phyloP scores from a whole-genome alignment of 2,329 filamentous ascomycete species.

The Graphilbum fragrans region DNA sequence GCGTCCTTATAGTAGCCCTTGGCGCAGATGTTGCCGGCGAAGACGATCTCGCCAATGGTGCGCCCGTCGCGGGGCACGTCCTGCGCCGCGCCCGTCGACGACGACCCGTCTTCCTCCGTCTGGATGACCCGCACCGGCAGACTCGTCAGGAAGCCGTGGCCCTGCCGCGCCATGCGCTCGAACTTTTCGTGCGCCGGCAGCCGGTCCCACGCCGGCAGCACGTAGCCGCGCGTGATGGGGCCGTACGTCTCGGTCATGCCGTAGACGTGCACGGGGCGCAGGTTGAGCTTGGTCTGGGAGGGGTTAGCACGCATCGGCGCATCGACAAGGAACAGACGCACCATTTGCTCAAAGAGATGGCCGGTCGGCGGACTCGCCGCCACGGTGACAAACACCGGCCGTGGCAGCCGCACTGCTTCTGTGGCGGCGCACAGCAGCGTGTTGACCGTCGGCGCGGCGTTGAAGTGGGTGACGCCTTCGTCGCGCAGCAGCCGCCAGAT shows the following conservation, averaged over 20 bases:
- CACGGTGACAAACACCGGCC: conserved; percentile 75
- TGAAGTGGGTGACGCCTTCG: conserved; percentile 86
- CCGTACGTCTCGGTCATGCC: conserved; percentile 85
- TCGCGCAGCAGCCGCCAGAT: conserved; percentile 85
- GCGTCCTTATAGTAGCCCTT: conserved; percentile 87
- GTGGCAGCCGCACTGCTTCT: conserved; percentile 57
- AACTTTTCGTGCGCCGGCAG: conserved; percentile 69
- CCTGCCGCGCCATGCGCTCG: conserved; percentile 82
- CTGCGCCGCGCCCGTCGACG: conserved; percentile 13
- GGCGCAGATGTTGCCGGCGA: conserved; percentile 81
- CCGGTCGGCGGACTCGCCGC: conserved; percentile 84
- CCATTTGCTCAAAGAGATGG: conserved; percentile 91
- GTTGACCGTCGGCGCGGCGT: conserved; percentile 91
- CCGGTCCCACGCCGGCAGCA: conserved; percentile 71
- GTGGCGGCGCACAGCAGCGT: conserved; percentile 75
- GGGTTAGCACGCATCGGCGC: not conserved
- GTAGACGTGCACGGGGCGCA: conserved; percentile 88
- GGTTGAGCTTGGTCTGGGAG: conserved; percentile 46
- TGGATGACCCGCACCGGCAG: conserved; percentile 75
- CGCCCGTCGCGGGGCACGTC: conserved; percentile 35
- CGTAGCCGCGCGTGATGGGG: conserved; percentile 88
- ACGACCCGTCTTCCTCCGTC: conserved; percentile 45
- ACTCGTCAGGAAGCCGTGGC: conserved; percentile 78
- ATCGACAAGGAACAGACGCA: conserved; percentile 16
- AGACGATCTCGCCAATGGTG: conserved; percentile 50